These are phyloP conservation scores for Mucor sp. DNA, from an alignment of 371 early-diverging fungal genomes.

Conservation along the genomic window DNA sequence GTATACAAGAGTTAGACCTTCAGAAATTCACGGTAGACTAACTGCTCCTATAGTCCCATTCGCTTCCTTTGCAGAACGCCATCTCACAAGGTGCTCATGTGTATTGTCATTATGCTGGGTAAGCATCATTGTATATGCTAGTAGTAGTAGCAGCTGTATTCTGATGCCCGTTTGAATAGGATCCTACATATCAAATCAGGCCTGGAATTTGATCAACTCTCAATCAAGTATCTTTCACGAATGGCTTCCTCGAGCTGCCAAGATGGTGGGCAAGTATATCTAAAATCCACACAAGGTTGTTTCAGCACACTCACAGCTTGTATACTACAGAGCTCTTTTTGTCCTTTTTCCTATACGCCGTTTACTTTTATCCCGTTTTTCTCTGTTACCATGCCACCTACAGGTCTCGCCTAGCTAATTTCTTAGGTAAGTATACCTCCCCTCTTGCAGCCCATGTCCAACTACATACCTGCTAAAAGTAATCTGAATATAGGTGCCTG, in stretches of 20 bases:
- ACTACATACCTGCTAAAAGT: no score
- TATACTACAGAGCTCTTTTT: slow-evolving; percentile 40
- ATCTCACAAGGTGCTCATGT: slow-evolving; percentile 41
- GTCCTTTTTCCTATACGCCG: slow-evolving; percentile 54
- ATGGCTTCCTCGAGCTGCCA: slow-evolving; percentile 48
- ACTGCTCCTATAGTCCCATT: slow-evolving; percentile 29
- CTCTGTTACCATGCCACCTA: slow-evolving; percentile 48
- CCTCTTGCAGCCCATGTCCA: no score
- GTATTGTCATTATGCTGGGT: slow-evolving; percentile 49
- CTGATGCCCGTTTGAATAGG: slow-evolving; percentile 21
- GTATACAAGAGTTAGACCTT: no score
- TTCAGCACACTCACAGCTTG: neutral
- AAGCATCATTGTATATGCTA: neutral
- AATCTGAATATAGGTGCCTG: slow-evolving; percentile 26
- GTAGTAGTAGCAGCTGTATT: neutral
- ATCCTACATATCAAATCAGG: slow-evolving; percentile 50
- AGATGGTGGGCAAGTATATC: slow-evolving; percentile 47
- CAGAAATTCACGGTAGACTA: no score
- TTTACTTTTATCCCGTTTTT: slow-evolving; percentile 53
- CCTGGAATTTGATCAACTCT: slow-evolving; percentile 51
- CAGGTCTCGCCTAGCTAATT: slow-evolving; percentile 40
- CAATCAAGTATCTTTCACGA: slow-evolving; percentile 46
- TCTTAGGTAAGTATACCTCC: slow-evolving; percentile 25
- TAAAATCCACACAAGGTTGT: neutral
- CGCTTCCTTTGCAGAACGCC: slow-evolving; percentile 50